phyloP scores from a whole-genome alignment of 1,284 basidiomycete genomes.

The Malassezia equina region DNA sequence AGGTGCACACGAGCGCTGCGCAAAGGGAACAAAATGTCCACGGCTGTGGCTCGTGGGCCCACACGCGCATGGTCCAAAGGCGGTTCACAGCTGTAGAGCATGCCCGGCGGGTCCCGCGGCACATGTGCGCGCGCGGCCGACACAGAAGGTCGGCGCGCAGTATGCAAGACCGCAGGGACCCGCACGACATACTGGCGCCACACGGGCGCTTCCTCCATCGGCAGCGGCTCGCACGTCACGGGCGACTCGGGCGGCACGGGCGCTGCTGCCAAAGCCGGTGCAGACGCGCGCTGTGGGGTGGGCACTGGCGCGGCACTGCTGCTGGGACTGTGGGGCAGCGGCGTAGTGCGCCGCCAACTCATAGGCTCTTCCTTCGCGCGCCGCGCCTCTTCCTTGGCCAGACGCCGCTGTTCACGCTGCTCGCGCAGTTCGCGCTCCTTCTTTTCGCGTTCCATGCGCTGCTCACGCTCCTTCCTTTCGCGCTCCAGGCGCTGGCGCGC shows the following conservation, averaged over 20 bases:
- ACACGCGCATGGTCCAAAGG: not conserved
- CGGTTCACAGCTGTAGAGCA: not conserved
- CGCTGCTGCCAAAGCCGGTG: not conserved
- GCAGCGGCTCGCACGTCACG: not conserved
- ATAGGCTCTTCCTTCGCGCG: not conserved
- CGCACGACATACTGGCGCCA: constrained; percentile 17
- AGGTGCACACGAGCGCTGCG: constrained; percentile 1
- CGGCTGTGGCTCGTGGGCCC: not conserved
- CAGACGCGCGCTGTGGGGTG: not conserved
- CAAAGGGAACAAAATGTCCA: not conserved
- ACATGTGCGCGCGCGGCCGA: not conserved
- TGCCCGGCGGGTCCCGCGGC: not conserved
- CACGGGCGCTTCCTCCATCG: constrained; percentile 8
- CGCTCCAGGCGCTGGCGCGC: constrained; percentile 1
- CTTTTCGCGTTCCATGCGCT: not conserved
- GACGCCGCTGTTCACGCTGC: not conserved
- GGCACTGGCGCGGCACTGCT: not conserved
- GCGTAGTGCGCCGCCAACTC: constrained; percentile 10
- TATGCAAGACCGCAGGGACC: not conserved
- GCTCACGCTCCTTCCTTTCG: not conserved
- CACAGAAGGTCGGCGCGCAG: not conserved
- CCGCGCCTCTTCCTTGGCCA: not conserved
- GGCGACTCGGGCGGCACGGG: not conserved
- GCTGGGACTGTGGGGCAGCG: not conserved
- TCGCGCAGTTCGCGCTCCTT: not conserved